A percentile compares a stretch with the other conserved stretches of the same genome.
These are phyloP conservation scores for Ceriops tagal DNA, from an alignment of 345 rosid genomes.

Conservation along the genomic window DNA sequence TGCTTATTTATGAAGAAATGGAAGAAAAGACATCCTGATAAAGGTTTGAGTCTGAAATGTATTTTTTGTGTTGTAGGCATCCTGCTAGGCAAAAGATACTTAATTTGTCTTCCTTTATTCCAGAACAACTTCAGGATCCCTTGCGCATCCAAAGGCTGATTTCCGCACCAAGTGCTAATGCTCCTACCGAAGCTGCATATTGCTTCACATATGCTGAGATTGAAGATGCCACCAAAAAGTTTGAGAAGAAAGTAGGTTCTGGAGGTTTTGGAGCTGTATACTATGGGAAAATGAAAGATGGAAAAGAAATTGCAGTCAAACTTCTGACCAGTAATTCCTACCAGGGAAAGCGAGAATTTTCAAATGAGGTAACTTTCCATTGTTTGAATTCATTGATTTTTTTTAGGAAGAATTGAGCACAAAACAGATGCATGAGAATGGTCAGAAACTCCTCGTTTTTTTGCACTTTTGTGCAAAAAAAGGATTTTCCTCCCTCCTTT, in stretches of 20 bases:
- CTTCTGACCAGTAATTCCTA: slow-evolving; percentile 70
- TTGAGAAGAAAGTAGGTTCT: slow-evolving; percentile 90
- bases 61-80: slow-evolving; percentile 5
- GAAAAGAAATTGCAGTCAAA: slow-evolving; percentile 94
- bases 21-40: slow-evolving; percentile 40
- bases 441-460: too few relatives aligned
- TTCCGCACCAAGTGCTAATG: slow-evolving; percentile 51
- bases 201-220: slow-evolving; percentile 76
- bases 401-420: too few relatives aligned
- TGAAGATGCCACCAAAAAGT: slow-evolving; percentile 64
- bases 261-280: slow-evolving; percentile 96
- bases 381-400: background rate
- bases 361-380: slow-evolving; percentile 71
- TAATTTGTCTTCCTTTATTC: slow-evolving; percentile 22
- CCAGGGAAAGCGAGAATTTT: slow-evolving; percentile 92
- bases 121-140: slow-evolving; percentile 43
- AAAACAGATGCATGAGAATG: too few relatives aligned
- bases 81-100: slow-evolving; percentile 9
- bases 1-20: slow-evolving; percentile 53
- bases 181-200: slow-evolving; percentile 74
- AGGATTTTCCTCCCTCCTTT: too few relatives aligned
- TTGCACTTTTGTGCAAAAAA: too few relatives aligned
- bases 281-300: slow-evolving; percentile 81
- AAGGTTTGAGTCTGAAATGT: slow-evolving; percentile 31
- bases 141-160: slow-evolving; percentile 46